Percentiles rank a stretch among this genome's conserved stretches.
These are phyloP conservation scores for Fusarium coicis DNA, from an alignment of 2,329 filamentous ascomycete species.

Conservation along the genomic window DNA sequence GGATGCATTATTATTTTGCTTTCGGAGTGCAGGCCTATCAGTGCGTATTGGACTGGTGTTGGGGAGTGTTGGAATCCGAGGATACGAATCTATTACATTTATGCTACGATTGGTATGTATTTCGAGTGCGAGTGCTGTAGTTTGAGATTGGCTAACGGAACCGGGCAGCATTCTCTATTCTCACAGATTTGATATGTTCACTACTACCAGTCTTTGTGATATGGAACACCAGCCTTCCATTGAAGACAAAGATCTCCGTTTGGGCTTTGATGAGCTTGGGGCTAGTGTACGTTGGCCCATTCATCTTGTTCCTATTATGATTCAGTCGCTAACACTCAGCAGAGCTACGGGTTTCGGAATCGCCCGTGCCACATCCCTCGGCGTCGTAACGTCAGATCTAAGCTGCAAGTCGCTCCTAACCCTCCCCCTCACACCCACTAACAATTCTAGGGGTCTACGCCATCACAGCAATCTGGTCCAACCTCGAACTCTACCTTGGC, in stretches of 20 bases:
- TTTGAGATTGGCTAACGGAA: background rate
- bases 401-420: conserved; percentile 22
- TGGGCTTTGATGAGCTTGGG: conserved; percentile 50
- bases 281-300: conserved; percentile 18
- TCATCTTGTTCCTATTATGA: rapidly evolving
- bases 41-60: conserved; percentile 47
- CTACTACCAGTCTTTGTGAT: conserved; percentile 47
- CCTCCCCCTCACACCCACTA: rapidly evolving
- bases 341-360: conserved; percentile 38
- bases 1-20: conserved; percentile 48
- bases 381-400: conserved; percentile 33
- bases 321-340: background rate
- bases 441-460: conserved; percentile 43
- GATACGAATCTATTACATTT: conserved; percentile 49
- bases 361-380: conserved; percentile 36
- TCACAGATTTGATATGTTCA: conserved; percentile 35
- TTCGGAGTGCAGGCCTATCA: conserved; percentile 47
- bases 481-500: conserved; percentile 52
- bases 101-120: conserved; percentile 44
- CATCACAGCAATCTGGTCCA: conserved; percentile 52
- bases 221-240: conserved; percentile 48
- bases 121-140: rapidly evolving
- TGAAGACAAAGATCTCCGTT: conserved; percentile 46
- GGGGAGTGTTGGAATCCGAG: conserved; percentile 47
- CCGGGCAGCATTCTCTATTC: conserved; percentile 19